Evolutionary conservation across 169 alveolate species (phyloP).

Genomic region (Plasmodium coatneyi): DNA sequence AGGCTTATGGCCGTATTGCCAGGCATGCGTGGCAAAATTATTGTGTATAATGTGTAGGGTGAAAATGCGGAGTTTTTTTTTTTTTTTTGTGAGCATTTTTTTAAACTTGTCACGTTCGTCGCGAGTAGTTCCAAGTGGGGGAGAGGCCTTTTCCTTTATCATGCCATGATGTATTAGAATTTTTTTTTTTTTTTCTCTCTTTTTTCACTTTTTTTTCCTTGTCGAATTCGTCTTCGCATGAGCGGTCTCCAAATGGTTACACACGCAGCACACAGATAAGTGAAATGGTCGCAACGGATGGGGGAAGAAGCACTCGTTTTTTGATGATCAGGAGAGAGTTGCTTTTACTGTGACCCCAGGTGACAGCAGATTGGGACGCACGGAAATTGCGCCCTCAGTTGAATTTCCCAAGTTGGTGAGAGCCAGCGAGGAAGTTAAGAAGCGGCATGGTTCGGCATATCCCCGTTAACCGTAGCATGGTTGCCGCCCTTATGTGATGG

Average conservation of each 20-base stretch:
- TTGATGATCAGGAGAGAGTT: not conserved
- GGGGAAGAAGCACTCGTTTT: not conserved
- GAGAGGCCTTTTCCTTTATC: not conserved
- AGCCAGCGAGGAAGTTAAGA: not conserved
- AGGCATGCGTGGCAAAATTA: not conserved
- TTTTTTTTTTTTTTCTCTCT: not conserved
- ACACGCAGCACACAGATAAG: not conserved
- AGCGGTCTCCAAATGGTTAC: not conserved
- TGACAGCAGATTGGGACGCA: not conserved
- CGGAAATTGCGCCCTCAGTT: not conserved
- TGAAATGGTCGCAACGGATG: not conserved
- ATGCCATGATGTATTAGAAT: not conserved
- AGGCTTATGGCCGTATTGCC: constrained; percentile 14
- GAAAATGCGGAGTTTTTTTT: not conserved
- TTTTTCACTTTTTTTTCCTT: not conserved
- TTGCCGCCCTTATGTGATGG: not conserved
- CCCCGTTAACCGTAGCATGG: not conserved
- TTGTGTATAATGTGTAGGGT: not conserved
- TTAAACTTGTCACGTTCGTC: not conserved
- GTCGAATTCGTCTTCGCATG: not conserved
- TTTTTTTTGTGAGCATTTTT: not conserved
- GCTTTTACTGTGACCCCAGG: not conserved
- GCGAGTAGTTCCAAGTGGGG: not conserved
- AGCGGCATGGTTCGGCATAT: not conserved
- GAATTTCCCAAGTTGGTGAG: not conserved